Evolutionary conservation across 768 basidiomycete genomes (phyloP), one percentile per base, ranked within the genome.

Genomic region (Naganishia vishniacii): DNA sequence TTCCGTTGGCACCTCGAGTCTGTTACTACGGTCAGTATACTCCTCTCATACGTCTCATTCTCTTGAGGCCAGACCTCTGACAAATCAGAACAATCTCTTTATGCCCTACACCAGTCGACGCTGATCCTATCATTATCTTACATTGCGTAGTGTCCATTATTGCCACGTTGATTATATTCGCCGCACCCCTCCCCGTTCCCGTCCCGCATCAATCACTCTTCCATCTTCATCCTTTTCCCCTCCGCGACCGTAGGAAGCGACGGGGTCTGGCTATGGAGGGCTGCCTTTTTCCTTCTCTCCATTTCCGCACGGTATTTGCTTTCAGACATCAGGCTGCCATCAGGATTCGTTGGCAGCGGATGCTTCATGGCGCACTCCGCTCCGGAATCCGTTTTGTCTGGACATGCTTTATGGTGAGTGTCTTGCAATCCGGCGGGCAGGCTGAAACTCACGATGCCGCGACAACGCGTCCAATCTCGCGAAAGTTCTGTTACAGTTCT

Each of bases 401-500:
- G 40, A 25, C 53, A 65, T 46, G 26, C 26, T n/a, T 29, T 29
- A 6, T 37, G 48, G 48, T 62, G 5, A 68, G 26, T 31, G 34
- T 3, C 34, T 20, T 28, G 29, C 28, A 25, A 12, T 23, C 15
- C 16, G 25, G 16, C 20, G 40, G 48, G 51, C 67, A 42, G 13
- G 31, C 12, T 9, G 34, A 37, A 15, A 85, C 89, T 81, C 78
- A 91, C 89, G 78, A 80, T 98, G 94, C 67, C 93, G 80, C 73
- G 94, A 94, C 59, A 97, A 81, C 44, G 93, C 93, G 77, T 97
- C 94, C 84, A 95, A 87, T 65, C 93, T 78, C 32, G 92, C 92
- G 80, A 98, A 98, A 69, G 86, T 89, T 81, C 92, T 89, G 69
- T 84, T 83, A 75, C 93, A 98, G 46, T 91, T 92, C 9, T 92